Evolutionary conservation across 1,139 yeast species (phyloP).

Genomic region (Yamadazyma epiphylla): DNA sequence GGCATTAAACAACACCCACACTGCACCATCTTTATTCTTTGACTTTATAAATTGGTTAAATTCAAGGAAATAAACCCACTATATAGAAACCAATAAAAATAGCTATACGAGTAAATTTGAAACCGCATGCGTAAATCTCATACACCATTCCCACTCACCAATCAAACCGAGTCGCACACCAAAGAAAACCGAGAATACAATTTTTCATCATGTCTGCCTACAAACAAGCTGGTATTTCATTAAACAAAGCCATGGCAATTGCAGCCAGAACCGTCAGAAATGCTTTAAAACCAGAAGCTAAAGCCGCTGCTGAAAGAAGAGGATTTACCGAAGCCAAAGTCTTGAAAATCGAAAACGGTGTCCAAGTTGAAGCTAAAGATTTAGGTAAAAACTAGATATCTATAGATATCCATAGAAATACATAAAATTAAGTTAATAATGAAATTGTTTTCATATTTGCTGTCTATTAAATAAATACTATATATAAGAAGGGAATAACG

Average conservation of each 20-base stretch:
- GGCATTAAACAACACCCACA: conserved; percentile 50
- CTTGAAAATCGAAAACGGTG: conserved; percentile 72
- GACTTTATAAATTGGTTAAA: conserved; percentile 82
- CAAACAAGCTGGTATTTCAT: conserved; percentile 84
- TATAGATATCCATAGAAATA: conserved; percentile 1
- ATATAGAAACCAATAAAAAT: no score
- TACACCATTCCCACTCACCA: no score
- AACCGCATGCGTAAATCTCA: no score
- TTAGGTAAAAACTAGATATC: conserved; percentile 15
- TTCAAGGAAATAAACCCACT: no score
- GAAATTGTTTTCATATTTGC: neutral
- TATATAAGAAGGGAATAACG: conserved; percentile 2
- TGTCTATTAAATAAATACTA: neutral
- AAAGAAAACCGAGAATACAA: no score
- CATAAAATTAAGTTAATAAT: neutral
- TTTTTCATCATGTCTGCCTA: conserved; percentile 55
- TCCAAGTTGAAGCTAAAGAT: conserved; percentile 31
- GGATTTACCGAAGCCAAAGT: conserved; percentile 72
- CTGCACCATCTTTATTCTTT: conserved; percentile 60
- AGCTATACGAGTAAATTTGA: no score
- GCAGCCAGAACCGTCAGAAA: conserved; percentile 88
- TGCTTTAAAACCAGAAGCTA: conserved; percentile 84
- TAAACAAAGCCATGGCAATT: conserved; percentile 87
- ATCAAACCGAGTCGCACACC: no score
- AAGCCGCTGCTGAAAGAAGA: conserved; percentile 73